Base-by-base conservation (phyloP, 805 yeast species). In the Aciculoconidium aculeatum region DNA sequence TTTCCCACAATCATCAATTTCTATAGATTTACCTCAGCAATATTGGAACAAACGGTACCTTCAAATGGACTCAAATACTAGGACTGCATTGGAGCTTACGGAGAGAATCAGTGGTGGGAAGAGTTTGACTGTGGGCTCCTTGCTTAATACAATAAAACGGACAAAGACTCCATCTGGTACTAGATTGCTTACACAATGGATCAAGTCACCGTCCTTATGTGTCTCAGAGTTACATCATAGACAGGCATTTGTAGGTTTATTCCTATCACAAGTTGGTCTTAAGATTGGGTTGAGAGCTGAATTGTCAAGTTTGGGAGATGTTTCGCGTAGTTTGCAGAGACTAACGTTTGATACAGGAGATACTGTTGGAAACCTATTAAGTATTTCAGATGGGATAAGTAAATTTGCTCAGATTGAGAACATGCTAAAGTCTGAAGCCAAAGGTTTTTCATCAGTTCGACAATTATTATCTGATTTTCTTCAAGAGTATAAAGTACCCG, bases 141-240 rank as follows among this genome's bases (percentile, higher is more conserved):
- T 90, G 13, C 60, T 84, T 4, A 71, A 75, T n/a, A 69, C 81
- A 0, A 70, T 92, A 3, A 72, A 75, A 34, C 60, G 80, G 30
- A 90, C 97, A 0, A 74, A 72, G 3, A 86, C 97, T 0, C 67
- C 79, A 1, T 77, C 92, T 0, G 97, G 97, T 0, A 61, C 94
- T 0, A 61, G 97, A 23, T 47, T 82, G n/a, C 56, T 92, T 8
- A 71, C 79, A 6, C 77, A 78, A 30, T 86, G 96, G 96, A 56
- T 90, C 4, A 67, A 83, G 15, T 75, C 85, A 2, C 98, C 98
- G 0, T 68, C 84, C 0, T 67, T 80, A 7, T 71, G 80, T 43
- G 44, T 71, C 0, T 42, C 48, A 0, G 81, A 74, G 37, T 75
- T 92, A 9, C 51, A 51, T 11, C 44, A 50, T 11, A 61, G 98